These are phyloP conservation scores for Tulasnella sp. DNA, from an alignment of 768 basidiomycete species.

Conservation along the genomic window DNA sequence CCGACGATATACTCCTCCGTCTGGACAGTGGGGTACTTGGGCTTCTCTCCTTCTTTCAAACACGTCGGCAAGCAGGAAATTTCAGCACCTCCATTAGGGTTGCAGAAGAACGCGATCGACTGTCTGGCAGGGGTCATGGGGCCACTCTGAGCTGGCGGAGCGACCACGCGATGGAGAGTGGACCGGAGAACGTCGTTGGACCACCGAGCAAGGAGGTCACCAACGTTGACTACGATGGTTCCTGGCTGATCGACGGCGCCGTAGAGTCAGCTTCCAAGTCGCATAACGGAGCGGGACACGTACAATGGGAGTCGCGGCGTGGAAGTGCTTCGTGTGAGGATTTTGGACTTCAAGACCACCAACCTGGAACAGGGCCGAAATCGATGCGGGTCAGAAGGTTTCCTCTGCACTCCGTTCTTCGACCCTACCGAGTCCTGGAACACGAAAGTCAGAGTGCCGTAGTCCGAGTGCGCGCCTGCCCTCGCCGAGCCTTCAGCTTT, in stretches of 20 bases:
- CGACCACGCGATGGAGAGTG: slow-evolving; percentile 74
- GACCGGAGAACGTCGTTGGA: slow-evolving; percentile 62
- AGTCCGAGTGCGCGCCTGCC: slow-evolving; percentile 76
- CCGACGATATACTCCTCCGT: slow-evolving; percentile 70
- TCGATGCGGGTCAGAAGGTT: not conserved
- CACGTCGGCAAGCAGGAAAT: slow-evolving; percentile 65
- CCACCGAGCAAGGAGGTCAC: slow-evolving; percentile 73
- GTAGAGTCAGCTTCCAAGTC: not conserved
- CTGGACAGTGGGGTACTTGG: slow-evolving; percentile 59
- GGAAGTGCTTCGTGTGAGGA: slow-evolving; percentile 58
- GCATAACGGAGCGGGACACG: slow-evolving; percentile 20
- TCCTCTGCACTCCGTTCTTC: not conserved
- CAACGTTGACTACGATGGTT: slow-evolving; percentile 74
- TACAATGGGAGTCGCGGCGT: slow-evolving; percentile 68
- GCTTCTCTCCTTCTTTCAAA: slow-evolving; percentile 27
- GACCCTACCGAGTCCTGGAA: slow-evolving; percentile 61
- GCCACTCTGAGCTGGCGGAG: slow-evolving; percentile 43
- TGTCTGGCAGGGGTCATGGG: slow-evolving; percentile 59
- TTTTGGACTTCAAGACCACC: slow-evolving; percentile 77
- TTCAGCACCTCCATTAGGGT: slow-evolving; percentile 56
- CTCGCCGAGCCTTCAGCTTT: slow-evolving; percentile 58
- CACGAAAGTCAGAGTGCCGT: slow-evolving; percentile 68
- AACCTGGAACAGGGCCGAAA: slow-evolving; percentile 27
- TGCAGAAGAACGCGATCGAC: slow-evolving; percentile 82
- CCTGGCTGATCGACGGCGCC: slow-evolving; percentile 40